phyloP scores from a whole-genome alignment of 2,329 filamentous ascomycete genomes.

The Colletotrichum camelliae region DNA sequence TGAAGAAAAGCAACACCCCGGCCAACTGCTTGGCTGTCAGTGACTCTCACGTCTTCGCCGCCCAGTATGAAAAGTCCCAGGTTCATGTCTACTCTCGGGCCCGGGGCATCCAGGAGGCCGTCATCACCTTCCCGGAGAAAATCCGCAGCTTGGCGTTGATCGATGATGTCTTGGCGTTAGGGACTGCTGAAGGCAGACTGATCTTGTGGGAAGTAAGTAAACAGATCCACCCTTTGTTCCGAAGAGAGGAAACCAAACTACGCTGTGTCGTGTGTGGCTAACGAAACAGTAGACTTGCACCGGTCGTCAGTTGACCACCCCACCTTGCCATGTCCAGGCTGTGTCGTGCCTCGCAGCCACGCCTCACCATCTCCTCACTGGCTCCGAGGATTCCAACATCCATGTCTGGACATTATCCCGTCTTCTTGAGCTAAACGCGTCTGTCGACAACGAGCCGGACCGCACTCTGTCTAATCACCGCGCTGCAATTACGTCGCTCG shows the following conservation, averaged over 20 bases:
- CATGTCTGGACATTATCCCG: constrained; percentile 88
- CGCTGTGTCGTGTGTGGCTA: constrained; percentile 24
- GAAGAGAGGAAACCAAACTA: background rate
- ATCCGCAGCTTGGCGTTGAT: constrained; percentile 80
- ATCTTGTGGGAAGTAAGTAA: constrained; percentile 86
- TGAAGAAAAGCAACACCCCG: constrained; percentile 91
- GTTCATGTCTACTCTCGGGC: constrained; percentile 89
- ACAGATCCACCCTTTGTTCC: constrained; percentile 21
- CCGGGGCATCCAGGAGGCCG: constrained; percentile 85
- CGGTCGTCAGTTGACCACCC: constrained; percentile 77
- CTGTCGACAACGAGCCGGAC: constrained; percentile 70
- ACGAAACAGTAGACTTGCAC: constrained; percentile 65
- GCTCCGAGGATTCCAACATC: constrained; percentile 85
- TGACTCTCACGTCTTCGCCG: constrained; percentile 85
- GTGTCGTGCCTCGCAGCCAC: constrained; percentile 78
- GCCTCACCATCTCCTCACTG: constrained; percentile 76
- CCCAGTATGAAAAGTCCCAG: constrained; percentile 89
- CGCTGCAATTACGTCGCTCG: constrained; percentile 71
- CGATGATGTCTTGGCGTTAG: constrained; percentile 76
- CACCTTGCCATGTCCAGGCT: constrained; percentile 78
- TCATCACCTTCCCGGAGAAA: constrained; percentile 85
- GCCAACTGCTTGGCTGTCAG: constrained; percentile 81
- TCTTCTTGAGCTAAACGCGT: constrained; percentile 67
- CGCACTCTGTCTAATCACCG: constrained; percentile 81
- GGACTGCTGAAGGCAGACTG: constrained; percentile 83